Evolutionary conservation across 2,329 filamentous ascomycete genomes (phyloP), one percentile per base, ranked within the genome.

Genomic region (Emericellopsis cladophorae): DNA sequence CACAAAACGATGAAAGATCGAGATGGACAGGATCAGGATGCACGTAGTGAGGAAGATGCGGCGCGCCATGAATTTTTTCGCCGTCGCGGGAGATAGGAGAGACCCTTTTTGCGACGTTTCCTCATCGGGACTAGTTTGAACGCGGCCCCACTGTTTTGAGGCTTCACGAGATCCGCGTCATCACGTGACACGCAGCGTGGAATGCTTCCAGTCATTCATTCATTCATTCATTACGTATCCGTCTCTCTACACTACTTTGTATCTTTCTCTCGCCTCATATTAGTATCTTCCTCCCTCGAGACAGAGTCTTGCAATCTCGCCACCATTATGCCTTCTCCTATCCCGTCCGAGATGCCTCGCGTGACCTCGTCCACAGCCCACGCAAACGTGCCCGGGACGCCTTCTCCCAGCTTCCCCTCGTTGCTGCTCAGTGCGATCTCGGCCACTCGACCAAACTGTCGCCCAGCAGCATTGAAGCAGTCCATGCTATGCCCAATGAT

Each of bases 401-500:
- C 62, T 45, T 76, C 67, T 0, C 79, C 78, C n/a, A 83, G 60
- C 44, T 68, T 73, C 0, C 81, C 81, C 44, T 83, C 75, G 18
- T 79, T 74, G 59, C 83, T 68, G 36, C 68, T 70, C 44, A 68
- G 69, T 4, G 84, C 61, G 0, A 70, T 66, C 9, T 69, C 67
- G 9, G 71, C 72, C 4, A 37, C 56, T 58, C 61, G 12, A 80
- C 88, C 58, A 70, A 71, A 29, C 59, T 88, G 37, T 46, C 69
- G 49, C 59, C 66, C 59, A 70, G 79, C 55, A 63, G 72, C 44
- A 53, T 66, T 47, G 65, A 80, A 57, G 58, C 72, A 53, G 64
- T 76, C 54, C 74, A 82, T 51, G 60, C 82, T 45, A 55, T 74
- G 50, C 63, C 83, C 41, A 77, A 90, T 64, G 79, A 90, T 59